Conservation (phyloP, 2,329 filamentous ascomycete species). For the Aspergillus felis region DNA sequence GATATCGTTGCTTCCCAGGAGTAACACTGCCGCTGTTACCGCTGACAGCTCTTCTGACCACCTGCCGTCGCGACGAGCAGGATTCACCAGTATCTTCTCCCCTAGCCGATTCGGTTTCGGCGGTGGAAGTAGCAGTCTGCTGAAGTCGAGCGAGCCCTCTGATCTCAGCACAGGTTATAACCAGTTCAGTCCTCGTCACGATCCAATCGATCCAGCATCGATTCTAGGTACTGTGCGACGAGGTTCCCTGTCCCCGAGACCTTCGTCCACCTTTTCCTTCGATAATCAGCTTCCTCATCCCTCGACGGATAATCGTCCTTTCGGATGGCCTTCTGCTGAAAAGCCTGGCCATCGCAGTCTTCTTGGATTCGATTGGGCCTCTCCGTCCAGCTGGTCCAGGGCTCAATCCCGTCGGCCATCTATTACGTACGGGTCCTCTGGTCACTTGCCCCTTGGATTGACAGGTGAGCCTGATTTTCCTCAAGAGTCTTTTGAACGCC, state of each 20-base stretch:
- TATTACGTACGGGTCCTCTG: conserved; percentile 70
- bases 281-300: conserved; percentile 64
- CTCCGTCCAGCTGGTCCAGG: conserved; percentile 62
- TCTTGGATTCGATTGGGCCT: conserved; percentile 52
- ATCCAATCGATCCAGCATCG: conserved; percentile 44
- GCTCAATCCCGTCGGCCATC: conserved; percentile 78
- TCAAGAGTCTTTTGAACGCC: conserved; percentile 46
- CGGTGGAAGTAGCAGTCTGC: conserved; percentile 19
- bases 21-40: conserved; percentile 41
- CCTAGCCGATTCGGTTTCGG: conserved; percentile 37
- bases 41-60: conserved; percentile 41
- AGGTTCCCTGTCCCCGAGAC: conserved; percentile 44
- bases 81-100: conserved; percentile 43
- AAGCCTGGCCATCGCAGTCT: conserved; percentile 54
- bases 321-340: conserved; percentile 59
- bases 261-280: conserved; percentile 53
- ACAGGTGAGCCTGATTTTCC: conserved; percentile 48
- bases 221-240: conserved; percentile 41
- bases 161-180: conserved; percentile 41
- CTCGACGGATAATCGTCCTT: conserved; percentile 72
- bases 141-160: conserved; percentile 29
- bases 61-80: conserved; percentile 35
- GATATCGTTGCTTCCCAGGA: conserved; percentile 46
- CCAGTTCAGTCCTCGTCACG: conserved; percentile 45
- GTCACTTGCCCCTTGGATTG: conserved; percentile 54